Evolutionary conservation across 495 filamentous ascomycete species (phyloP).

Genomic region (Penicillium waksmanii): DNA sequence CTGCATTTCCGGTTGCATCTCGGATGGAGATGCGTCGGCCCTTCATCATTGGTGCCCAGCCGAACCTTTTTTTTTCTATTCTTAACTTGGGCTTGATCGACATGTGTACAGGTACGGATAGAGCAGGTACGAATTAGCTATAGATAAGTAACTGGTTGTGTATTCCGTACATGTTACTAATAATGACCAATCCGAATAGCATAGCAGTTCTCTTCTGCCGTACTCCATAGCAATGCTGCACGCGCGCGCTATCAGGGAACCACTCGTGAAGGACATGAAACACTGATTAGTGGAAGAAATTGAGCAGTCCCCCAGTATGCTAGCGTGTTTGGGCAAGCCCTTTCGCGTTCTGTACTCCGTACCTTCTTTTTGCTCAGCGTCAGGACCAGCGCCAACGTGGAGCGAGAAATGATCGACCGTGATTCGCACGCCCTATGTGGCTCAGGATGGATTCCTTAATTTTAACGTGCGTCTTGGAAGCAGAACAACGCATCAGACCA

Average conservation of each 20-base stretch:
- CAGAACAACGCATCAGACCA: neutral
- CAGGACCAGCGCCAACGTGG: neutral
- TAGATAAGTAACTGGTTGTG: neutral
- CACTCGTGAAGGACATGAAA: neutral
- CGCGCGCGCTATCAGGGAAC: conserved; percentile 7
- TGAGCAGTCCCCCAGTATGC: neutral
- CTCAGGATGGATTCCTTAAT: conserved; percentile 29
- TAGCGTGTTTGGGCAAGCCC: conserved; percentile 11
- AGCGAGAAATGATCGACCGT: conserved; percentile 13
- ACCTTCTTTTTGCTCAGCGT: neutral
- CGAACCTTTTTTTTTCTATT: conserved; percentile 17
- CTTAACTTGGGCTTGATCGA: conserved; percentile 18
- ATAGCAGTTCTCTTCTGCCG: no score
- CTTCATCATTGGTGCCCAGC: conserved; percentile 31
- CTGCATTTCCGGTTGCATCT: conserved; percentile 11
- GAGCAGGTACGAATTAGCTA: neutral
- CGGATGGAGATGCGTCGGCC: conserved; percentile 12
- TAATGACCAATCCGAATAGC: no score
- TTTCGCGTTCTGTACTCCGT: neutral
- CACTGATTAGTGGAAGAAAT: conserved; percentile 18
- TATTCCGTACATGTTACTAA: no score
- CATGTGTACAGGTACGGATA: conserved; percentile 5
- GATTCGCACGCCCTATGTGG: conserved; percentile 24
- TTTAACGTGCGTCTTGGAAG: conserved; percentile 24
- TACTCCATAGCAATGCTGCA: neutral